Evolutionary conservation across 2,329 filamentous ascomycete species (phyloP), one percentile per base, ranked within the genome.

Genomic region (Leptodontidium sp.): DNA sequence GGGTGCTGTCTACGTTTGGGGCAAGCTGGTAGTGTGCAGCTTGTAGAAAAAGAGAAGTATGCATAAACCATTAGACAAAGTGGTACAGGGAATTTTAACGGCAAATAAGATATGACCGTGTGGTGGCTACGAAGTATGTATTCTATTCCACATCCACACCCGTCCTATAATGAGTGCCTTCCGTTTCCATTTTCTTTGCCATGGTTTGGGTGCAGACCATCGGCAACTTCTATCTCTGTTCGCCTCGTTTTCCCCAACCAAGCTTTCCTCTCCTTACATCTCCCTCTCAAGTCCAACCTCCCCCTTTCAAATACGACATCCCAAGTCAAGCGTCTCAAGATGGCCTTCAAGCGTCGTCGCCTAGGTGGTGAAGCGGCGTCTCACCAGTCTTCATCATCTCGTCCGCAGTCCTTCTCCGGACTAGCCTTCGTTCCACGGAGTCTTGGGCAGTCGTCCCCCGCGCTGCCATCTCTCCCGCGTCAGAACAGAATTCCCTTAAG

Each of bases 321-420:
- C 49, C 24, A 17, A 14, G 43, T 24, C 29, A 65, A 64, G 38
- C 14, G 15, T 35, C n/a, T 58, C 64, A 71, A 59, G 35, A 77
- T 77, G 75, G 68, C 73, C 7, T 75, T 68, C 65, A 78, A 76
- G 68, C 76, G 76, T 66, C 75, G 72, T 49, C 71, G 71, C 14
- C 4, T 66, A 9, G 47, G 57, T 15, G 61, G 65, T 53, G 50
- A 32, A 32, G 26, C 52, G 24, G 57, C 65, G 5, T 73, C 74
- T 35, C 63, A 73, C 26, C 61, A 62, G 45, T 68, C 64, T 38
- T 38, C 66, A 49, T 70, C 72, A 9, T 70, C 73, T 59, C 66
- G 50, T 40, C 65, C 68, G 40, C 68, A 69, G 35, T 35, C 72
- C n/a, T 71, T 73, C 47, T 72, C 72, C 15, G 68, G 65, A 38